Percentiles rank a stretch among this genome's conserved stretches.
Evolutionary conservation across 768 basidiomycete species (phyloP).

Genomic region (Leccinum arenicola): DNA sequence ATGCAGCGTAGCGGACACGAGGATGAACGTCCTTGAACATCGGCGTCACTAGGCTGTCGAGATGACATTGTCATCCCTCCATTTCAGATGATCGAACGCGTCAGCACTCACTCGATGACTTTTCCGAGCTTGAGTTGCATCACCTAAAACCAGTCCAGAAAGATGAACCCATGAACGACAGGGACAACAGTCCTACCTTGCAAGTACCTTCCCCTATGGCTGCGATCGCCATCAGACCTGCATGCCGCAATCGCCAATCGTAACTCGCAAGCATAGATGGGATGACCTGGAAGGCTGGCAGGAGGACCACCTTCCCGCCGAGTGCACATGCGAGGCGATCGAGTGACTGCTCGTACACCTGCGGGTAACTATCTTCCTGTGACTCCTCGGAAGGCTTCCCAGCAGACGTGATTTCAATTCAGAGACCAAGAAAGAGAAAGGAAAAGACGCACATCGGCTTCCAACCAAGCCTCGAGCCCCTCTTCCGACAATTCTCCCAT

Average conservation of each 20-base stretch:
- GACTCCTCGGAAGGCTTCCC: constrained; percentile 61
- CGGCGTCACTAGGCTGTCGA: constrained; percentile 62
- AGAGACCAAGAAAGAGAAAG: constrained; percentile 20
- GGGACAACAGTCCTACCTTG: constrained; percentile 40
- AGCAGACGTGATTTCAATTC: neutral
- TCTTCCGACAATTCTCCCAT: constrained; percentile 78
- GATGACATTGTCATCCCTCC: neutral
- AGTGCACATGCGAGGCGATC: constrained; percentile 81
- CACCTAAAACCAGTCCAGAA: constrained; percentile 38
- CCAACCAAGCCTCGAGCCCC: constrained; percentile 57
- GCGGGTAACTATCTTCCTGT: constrained; percentile 61
- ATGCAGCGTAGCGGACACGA: constrained; percentile 69
- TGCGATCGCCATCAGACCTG: constrained; percentile 84
- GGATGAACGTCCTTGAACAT: constrained; percentile 81
- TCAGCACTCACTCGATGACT: constrained; percentile 66
- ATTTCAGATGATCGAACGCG: constrained; percentile 1
- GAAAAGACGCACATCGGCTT: constrained; percentile 62
- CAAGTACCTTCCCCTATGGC: constrained; percentile 82
- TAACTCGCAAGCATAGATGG: constrained; percentile 78
- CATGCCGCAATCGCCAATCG: constrained; percentile 85
- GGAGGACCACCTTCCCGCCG: constrained; percentile 72
- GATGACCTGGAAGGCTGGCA: constrained; percentile 78
- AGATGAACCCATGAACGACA: neutral
- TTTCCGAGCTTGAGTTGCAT: constrained; percentile 82
- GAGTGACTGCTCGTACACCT: constrained; percentile 78